Base-by-base conservation (phyloP, 345 rosid genomes). In the Camelina neglecta region DNA sequence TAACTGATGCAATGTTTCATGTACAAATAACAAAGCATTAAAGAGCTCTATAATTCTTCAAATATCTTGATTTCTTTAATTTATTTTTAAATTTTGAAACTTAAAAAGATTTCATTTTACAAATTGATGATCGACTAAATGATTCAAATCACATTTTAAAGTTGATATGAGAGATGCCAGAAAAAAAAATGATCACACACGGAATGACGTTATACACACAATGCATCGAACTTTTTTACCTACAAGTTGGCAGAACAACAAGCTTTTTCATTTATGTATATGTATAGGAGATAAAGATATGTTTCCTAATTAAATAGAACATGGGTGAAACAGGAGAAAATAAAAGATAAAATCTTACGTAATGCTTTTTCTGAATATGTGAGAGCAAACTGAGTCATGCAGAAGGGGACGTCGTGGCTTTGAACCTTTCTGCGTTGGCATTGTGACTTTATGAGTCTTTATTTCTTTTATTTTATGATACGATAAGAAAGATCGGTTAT, bases 361-460 rank as follows among this genome's bases (percentile, higher is more conserved):
- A 71, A 49, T 24, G 7, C 67, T 57, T 58, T 65, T 21, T 48
- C 4, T 6, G 21, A 36, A 36, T 15, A 64, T 15, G 72, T 48
- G 72, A 58, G 55, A 49, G 67, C 76, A 49, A 64, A 57, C 49
- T 33, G 76, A 70, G 61, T 50, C 71, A 71, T 71, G 76, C 56
- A 77, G 61, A 71, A 71, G 56, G 41, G 48, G 62, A 71, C 67
- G 61, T 79, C 67, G 79, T 74, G 79, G 79, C 75, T 63, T 63
- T 70, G 76, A 33, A 51, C 7, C 79, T 79, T 74, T 79, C 62
- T 51, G 69, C 18, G 82, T 26, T 58, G 82, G 79, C 79, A 74
- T 45, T 39, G 38, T 33, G 8, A n/a, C 82, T 74, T 79, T 74
- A 21, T 21, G 23, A 21, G 58, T 29, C 71, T 74, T 77, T 58